phyloP scores from a whole-genome alignment of 495 filamentous ascomycete species.

The Penicillium chermesinum region DNA sequence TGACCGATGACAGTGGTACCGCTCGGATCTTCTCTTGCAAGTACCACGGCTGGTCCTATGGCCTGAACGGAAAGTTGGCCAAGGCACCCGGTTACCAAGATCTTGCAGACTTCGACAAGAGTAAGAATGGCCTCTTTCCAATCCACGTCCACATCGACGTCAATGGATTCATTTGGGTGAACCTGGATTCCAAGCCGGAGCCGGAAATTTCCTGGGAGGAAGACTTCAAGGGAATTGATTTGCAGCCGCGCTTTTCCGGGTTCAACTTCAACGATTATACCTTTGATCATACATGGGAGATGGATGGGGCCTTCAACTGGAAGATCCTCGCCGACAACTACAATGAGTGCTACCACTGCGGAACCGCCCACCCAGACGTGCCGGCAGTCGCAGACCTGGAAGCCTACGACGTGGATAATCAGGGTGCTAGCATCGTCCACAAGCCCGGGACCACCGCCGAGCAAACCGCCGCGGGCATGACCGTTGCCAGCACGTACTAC shows the following conservation, averaged over 20 bases:
- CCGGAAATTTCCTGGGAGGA: conserved; percentile 39
- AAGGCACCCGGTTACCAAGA: conserved; percentile 51
- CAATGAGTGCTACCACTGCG: conserved; percentile 49
- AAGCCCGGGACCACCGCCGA: conserved; percentile 29
- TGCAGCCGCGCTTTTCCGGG: conserved; percentile 30
- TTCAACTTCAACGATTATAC: conserved; percentile 42
- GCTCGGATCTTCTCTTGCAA: conserved; percentile 50
- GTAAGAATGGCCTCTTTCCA: conserved; percentile 36
- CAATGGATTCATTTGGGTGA: conserved; percentile 47
- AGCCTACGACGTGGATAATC: conserved; percentile 33
- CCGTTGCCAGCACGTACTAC: conserved; percentile 37
- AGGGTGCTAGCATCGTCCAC: conserved; percentile 34
- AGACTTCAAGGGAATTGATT: conserved; percentile 35
- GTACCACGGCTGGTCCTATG: conserved; percentile 47
- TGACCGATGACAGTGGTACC: conserved; percentile 43
- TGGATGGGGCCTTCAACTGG: conserved; percentile 47
- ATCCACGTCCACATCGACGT: conserved; percentile 41
- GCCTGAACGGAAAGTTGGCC: conserved; percentile 48
- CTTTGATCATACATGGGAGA: conserved; percentile 45
- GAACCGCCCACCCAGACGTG: conserved; percentile 40
- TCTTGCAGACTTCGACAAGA: conserved; percentile 49
- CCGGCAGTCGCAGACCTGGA: conserved; percentile 31
- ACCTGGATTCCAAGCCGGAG: conserved; percentile 34
- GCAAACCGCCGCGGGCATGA: conserved; percentile 25
- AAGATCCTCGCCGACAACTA: conserved; percentile 48